Base-by-base conservation (phyloP, 306 rosid genomes). In the Quercus cerris region DNA sequence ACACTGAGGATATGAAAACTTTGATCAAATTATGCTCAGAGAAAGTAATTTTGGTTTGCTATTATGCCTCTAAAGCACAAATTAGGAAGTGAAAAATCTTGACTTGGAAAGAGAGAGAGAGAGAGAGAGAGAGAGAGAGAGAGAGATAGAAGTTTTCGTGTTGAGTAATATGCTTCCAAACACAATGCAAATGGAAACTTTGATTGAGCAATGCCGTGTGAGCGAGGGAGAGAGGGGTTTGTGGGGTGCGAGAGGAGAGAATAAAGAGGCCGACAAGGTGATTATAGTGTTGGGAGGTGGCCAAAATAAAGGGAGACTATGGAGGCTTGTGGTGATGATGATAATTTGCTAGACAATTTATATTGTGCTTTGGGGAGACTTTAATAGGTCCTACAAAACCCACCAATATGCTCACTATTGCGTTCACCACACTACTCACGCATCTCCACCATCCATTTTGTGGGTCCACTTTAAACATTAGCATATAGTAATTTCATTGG, bases 271-370 rank as follows among this genome's bases (percentile, higher is more conserved):
- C 89, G 95, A 91, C 98, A 91, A 77, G 84, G 91, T 88, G 93
- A 94, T 92, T 75, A 90, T 91, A 56, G 86, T 90, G 97, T 88
- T 86, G 78, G 90, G 78, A 73, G 83, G 63, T 68, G 81, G 84
- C 56, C 82, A 84, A 87, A 89, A 88, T 90, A 94, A 90, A 94
- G 97, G 88, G 84, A 12, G 85, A 51, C 75, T 55, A 81, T 87
- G 97, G 88, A 90, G 87, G 91, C 75, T 88, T 88, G 89, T 85
- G 90, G 79, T 80, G 76, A 68, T 74, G 46, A 92, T 92, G 81
- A 89, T 84, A 67, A 76, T 85, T 81, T 77, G 67, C 58, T 72
- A 14, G 79, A 87, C 83, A 71, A 49, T 78, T 75, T 75, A 44
- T 83, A 61, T 67, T 77, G 85, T 75, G 80, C n/a, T 27, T 70